Percentiles rank a stretch among this genome's conserved stretches.
Evolutionary conservation across 805 yeast species (phyloP).

Genomic region (Wickerhamiella spandovensis): DNA sequence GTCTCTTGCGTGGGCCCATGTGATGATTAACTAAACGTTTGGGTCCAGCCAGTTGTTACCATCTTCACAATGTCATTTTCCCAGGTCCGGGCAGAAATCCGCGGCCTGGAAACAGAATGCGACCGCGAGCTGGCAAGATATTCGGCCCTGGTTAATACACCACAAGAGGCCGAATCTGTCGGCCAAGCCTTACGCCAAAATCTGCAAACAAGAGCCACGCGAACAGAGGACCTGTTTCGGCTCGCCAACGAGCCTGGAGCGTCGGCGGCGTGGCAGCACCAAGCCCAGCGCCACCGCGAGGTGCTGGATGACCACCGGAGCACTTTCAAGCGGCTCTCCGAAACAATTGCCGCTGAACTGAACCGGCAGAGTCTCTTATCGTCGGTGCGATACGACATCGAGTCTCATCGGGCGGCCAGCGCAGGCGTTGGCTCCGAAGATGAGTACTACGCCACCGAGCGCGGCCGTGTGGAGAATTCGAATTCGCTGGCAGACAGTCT

Average conservation of each 20-base stretch:
- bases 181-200: constrained; percentile 38
- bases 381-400: constrained; percentile 68
- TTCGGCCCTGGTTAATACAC: constrained; percentile 41
- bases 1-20: not conserved
- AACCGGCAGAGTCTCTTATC: constrained; percentile 60
- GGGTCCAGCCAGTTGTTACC: not conserved
- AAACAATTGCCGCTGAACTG: constrained; percentile 56
- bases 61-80: constrained; percentile 9
- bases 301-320: constrained; percentile 53
- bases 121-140: constrained; percentile 38
- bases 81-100: constrained; percentile 7
- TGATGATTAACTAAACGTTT: too few species aligned
- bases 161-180: constrained; percentile 37
- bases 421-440: constrained; percentile 31
- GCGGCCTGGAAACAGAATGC: constrained; percentile 55
- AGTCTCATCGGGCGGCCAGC: constrained; percentile 39
- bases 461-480: constrained; percentile 57
- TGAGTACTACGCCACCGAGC: constrained; percentile 68
- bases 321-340: constrained; percentile 46
- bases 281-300: constrained; percentile 71
- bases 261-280: constrained; percentile 65
- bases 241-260: constrained; percentile 33
- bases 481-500: constrained; percentile 67
- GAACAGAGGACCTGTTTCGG: constrained; percentile 18
- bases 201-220: constrained; percentile 29